phyloP scores from a whole-genome alignment of 768 basidiomycete species.

The Mycena vulgaris region DNA sequence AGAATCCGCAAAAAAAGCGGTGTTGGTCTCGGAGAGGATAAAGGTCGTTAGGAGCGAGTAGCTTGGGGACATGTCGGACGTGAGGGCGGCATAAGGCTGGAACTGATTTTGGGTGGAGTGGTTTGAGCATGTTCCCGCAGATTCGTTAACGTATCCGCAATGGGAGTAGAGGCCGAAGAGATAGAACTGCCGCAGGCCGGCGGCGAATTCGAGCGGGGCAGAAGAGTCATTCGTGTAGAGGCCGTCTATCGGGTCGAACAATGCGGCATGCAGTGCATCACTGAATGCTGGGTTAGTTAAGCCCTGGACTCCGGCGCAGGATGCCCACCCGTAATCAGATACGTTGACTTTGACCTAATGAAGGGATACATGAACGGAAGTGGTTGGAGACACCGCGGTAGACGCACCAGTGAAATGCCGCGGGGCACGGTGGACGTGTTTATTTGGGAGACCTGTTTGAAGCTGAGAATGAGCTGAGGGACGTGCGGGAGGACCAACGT shows the following conservation, averaged over 20 bases:
- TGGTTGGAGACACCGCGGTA: conserved; percentile 18
- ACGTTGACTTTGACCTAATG: conserved; percentile 77
- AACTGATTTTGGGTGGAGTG: conserved; percentile 71
- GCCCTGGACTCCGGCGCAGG: conserved; percentile 20
- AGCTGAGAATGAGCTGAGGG: conserved; percentile 37
- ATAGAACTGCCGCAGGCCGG: conserved; percentile 80
- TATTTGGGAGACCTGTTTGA: conserved; percentile 82
- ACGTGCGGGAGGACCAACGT: conserved; percentile 65
- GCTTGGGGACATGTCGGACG: conserved; percentile 77
- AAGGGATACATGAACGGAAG: conserved; percentile 19
- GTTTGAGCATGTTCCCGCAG: conserved; percentile 76
- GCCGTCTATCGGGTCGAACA: conserved; percentile 71
- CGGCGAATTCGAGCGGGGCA: conserved; percentile 67
- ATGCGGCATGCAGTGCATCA: conserved; percentile 62
- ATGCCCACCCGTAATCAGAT: conserved; percentile 77
- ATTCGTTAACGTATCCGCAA: conserved; percentile 78
- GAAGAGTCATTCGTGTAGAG: conserved; percentile 80
- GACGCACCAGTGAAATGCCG: conserved; percentile 79
- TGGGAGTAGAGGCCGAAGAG: conserved; percentile 87
- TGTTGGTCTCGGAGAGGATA: conserved; percentile 66
- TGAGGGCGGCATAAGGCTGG: conserved; percentile 75
- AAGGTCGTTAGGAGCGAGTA: conserved; percentile 70
- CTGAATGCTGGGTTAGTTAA: conserved; percentile 49
- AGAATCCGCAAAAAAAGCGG: conserved; percentile 76
- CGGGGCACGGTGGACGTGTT: conserved; percentile 82